phyloP scores from a whole-genome alignment of 306 rosid genomes.

The Cicer bijugum region DNA sequence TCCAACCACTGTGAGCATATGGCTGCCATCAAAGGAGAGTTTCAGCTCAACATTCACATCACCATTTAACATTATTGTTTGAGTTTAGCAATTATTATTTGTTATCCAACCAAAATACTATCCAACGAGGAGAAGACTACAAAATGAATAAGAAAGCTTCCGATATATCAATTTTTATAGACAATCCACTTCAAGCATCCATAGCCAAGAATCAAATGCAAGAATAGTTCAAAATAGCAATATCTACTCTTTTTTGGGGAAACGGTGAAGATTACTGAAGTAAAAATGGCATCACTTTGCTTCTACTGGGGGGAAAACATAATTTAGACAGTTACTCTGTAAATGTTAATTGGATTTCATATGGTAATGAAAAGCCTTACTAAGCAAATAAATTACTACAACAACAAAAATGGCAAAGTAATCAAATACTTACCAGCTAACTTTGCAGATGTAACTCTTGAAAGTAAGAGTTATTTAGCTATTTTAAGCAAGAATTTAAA shows the following conservation, averaged over 20 bases:
- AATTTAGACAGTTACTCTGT: not conserved
- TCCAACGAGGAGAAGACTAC: not conserved
- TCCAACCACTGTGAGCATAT: conserved; percentile 43
- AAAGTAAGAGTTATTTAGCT: too few species aligned
- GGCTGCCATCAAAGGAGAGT: conserved; percentile 48
- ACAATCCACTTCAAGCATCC: conserved; percentile 22
- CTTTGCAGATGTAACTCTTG: not conserved
- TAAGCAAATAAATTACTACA: conserved; percentile 14
- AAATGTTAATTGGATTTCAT: conserved; percentile 13
- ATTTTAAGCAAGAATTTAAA: too few species aligned
- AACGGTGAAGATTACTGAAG: conserved; percentile 8
- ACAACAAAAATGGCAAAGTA: conserved; percentile 23
- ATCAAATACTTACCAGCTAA: conserved; percentile 33
- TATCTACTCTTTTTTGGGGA: conserved; percentile 11
- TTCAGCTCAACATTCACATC: conserved; percentile 28
- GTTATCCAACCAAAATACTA: conserved; percentile 21
- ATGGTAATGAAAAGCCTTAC: not conserved
- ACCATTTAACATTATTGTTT: not conserved
- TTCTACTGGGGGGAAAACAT: not conserved
- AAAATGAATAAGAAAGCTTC: conserved; percentile 13
- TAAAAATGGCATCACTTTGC: conserved; percentile 19
- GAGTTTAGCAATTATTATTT: conserved; percentile 2
- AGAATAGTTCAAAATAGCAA: conserved; percentile 5
- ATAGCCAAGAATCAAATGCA: conserved; percentile 26
- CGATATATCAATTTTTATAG: not conserved